Percentiles rank a stretch among this genome's conserved stretches.
Conservation (phyloP, 2,329 filamentous ascomycete species). For the Talaromyces sp. region DNA sequence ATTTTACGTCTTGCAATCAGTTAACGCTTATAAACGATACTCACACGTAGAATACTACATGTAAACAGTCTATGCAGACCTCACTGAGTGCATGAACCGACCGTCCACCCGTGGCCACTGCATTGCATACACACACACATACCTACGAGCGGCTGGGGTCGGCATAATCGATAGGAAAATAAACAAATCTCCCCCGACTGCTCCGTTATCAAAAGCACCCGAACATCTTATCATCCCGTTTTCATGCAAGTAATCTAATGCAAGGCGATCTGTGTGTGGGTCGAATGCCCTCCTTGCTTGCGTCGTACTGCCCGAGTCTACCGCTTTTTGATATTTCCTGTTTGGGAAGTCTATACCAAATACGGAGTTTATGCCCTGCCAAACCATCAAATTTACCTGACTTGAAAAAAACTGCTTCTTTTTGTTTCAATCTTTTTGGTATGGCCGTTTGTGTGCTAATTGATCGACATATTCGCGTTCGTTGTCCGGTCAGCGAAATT, state of each 20-base stretch:
- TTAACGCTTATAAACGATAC: too few species aligned
- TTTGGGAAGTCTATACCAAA: neutral
- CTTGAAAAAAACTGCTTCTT: neutral
- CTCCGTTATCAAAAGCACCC: neutral
- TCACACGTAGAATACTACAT: neutral
- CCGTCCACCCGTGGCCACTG: neutral
- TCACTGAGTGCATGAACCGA: neutral
- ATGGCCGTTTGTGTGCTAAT: neutral
- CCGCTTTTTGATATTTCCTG: neutral
- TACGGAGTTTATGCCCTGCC: neutral
- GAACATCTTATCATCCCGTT: neutral
- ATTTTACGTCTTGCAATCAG: neutral
- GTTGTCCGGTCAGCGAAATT: neutral
- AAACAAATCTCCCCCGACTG: too few species aligned
- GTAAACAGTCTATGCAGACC: neutral
- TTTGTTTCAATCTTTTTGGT: neutral
- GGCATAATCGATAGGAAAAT: constrained; percentile 1
- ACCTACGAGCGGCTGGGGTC: neutral
- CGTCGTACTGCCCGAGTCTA: neutral
- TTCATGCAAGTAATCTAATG: neutral
- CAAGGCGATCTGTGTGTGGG: neutral
- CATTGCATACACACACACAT: neutral
- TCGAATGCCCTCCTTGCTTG: neutral
- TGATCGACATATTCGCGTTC: neutral
- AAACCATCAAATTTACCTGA: neutral